Conservation (phyloP, 257 asterid genomes). For the Jaltomata sinuosa region DNA sequence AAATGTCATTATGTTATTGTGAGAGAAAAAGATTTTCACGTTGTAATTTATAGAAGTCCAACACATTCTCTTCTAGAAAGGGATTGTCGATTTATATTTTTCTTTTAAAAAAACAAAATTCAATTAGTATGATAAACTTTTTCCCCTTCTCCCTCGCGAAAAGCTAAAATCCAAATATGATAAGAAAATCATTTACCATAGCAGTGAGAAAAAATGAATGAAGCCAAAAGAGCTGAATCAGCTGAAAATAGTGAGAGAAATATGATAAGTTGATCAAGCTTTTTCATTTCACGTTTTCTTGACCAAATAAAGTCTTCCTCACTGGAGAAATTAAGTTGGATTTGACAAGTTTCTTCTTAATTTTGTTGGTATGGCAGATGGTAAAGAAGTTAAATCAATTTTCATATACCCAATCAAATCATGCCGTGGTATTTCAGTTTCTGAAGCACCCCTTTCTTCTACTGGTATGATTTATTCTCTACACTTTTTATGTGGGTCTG, state of each 20-base stretch:
- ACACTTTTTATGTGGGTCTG: neutral
- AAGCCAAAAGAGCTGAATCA: neutral
- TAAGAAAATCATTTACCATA: neutral
- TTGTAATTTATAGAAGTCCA: no score
- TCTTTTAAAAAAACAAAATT: no score
- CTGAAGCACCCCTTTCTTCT: constrained; percentile 38
- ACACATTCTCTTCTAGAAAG: no score
- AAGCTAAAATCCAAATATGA: neutral
- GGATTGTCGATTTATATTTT: no score
- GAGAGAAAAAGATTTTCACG: no score
- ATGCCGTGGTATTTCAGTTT: constrained; percentile 51
- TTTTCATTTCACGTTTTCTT: no score
- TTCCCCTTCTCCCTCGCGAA: no score
- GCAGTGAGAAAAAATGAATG: neutral
- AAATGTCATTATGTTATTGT: no score
- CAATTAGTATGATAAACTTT: no score
- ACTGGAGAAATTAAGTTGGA: neutral
- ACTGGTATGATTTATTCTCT: constrained; percentile 22
- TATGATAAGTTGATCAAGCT: neutral
- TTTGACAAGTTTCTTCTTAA: neutral
- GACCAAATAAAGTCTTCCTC: no score
- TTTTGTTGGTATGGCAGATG: neutral
- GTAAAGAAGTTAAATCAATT: constrained; percentile 23
- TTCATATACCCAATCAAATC: constrained; percentile 56
- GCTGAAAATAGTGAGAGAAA: neutral